phyloP scores from a whole-genome alignment of 257 asterid genomes.

The Solanum lignicaule region DNA sequence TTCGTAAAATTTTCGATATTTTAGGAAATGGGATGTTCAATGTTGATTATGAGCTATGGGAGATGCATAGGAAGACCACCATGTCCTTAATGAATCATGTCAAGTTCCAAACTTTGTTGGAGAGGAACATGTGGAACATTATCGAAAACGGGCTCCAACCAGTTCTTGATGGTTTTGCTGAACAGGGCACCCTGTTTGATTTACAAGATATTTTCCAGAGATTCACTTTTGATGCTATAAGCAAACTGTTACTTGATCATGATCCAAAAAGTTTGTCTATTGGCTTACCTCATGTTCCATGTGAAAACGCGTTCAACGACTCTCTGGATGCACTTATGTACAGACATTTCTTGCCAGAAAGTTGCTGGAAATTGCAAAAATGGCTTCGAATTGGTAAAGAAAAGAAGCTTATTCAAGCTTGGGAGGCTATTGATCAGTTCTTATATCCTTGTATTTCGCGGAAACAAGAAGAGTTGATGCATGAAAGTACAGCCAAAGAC shows the following conservation, averaged over 20 bases:
- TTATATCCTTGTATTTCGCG: not conserved
- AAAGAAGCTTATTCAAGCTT: not conserved
- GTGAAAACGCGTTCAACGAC: not conserved
- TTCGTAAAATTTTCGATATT: not conserved
- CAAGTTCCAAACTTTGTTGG: not conserved
- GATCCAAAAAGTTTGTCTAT: not conserved
- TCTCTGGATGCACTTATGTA: not conserved
- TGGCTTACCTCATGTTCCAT: not conserved
- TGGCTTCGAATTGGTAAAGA: not conserved
- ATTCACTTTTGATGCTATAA: not conserved
- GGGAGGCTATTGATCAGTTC: not conserved
- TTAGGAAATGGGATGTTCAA: not conserved
- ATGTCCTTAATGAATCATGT: not conserved
- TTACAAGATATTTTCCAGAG: not conserved
- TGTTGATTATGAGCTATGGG: not conserved
- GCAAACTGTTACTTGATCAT: not conserved
- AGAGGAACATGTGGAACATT: not conserved
- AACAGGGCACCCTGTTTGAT: not conserved
- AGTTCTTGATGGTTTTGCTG: not conserved
- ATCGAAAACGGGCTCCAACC: not conserved
- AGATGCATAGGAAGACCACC: not conserved
- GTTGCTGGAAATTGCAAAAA: not conserved
- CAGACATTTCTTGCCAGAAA: not conserved
- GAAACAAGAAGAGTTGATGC: not conserved
- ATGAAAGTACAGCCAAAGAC: not conserved